Base-by-base conservation (phyloP, 2,329 filamentous ascomycete genomes). In the Fusarium sp. region DNA sequence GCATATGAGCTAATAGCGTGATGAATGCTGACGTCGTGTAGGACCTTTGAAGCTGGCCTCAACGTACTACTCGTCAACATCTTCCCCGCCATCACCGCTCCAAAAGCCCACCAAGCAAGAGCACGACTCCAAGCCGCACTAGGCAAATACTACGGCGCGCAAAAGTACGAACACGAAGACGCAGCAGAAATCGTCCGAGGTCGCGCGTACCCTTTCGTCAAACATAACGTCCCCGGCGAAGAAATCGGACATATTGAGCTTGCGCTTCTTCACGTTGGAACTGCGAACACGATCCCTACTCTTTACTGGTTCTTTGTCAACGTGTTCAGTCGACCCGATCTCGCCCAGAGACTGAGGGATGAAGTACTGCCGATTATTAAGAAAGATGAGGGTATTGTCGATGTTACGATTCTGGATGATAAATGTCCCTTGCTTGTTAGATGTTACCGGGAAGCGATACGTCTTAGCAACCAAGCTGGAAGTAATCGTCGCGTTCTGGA, bases 241-340 rank as follows among this genome's bases (percentile, higher is more conserved):
- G 65, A 70, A 14, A 41, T 69, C 1, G 67, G 67, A 1, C 42
- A 57, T 7, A 59, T 70, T 6, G 77, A 79, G 13, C 65, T 79
- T 39, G 78, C 72, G 7, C 63, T 81, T 4, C 43, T 77, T 4
- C 75, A 78, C 31, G 75, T 77, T 9, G 68, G 75, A 8, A 77
- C 77, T 2, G 68, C 77, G 12, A 83, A 83, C 71, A 78, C 80
- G 3, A 77, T 81, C 25, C 79, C 79, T 9, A 79, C 77, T 11
- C 52, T 77, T 6, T 81, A 79, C 62, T 83, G 81, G 80, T 71
- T 78, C 34, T 66, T 82, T 12, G 59, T 73, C 18, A 70, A 79
- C 28, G 61, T 82, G 13, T 75, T 79, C 43, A 66, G 75, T 1
- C 58, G 72, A 4, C 75, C 74, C 3, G 70, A 75, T 1, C 74